Conservation (phyloP, 1,139 yeast species). For the Pichia sp. region DNA sequence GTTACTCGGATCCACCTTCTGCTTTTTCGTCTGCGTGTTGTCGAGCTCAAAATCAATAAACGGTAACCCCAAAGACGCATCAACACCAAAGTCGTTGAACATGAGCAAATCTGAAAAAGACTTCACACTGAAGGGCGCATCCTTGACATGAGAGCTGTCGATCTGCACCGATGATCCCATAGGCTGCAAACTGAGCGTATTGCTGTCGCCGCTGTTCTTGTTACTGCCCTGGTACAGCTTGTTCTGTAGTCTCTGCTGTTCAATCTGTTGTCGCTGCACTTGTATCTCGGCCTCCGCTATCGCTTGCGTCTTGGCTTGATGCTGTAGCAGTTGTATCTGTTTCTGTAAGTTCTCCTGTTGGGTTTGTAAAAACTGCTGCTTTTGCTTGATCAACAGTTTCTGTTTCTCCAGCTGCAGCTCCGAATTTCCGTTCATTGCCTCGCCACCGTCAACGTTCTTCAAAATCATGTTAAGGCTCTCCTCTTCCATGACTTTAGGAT, state of each 20-base stretch:
- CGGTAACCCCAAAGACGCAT: constrained; percentile 62
- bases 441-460: constrained; percentile 3
- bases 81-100: constrained; percentile 59
- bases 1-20: constrained; percentile 6
- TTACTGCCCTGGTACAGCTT: background rate
- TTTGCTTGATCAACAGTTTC: constrained; percentile 6
- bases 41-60: constrained; percentile 42
- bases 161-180: constrained; percentile 4
- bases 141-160: background rate
- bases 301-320: constrained; percentile 1
- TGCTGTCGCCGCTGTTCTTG: constrained; percentile 7
- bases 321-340: constrained; percentile 7
- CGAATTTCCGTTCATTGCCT: background rate
- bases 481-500: constrained; percentile 13
- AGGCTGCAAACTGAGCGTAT: background rate
- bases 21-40: constrained; percentile 14
- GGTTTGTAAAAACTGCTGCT: constrained; percentile 9
- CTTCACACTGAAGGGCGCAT: constrained; percentile 19
- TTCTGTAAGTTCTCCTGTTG: constrained; percentile 12
- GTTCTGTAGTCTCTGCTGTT: background rate
- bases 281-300: background rate
- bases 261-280: background rate
- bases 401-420: constrained; percentile 4
- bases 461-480: constrained; percentile 16
- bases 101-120: constrained; percentile 34